These are phyloP conservation scores for Apiotrichum montevideense DNA, from an alignment of 1,284 basidiomycete genomes.

Conservation along the genomic window DNA sequence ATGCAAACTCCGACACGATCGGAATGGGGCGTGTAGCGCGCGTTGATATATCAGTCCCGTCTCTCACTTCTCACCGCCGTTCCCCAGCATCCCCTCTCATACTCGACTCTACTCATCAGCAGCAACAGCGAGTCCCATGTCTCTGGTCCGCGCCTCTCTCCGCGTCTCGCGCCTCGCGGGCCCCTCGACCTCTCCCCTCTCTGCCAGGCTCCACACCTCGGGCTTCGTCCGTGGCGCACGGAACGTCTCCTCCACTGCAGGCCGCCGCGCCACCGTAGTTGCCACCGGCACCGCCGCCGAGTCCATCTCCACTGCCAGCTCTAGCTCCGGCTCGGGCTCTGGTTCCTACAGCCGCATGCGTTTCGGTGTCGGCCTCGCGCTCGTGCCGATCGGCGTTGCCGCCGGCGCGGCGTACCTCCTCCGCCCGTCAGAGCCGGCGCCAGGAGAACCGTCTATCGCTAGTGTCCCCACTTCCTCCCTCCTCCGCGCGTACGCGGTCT, in stretches of 20 bases:
- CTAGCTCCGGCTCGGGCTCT: background rate
- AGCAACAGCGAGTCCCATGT: background rate
- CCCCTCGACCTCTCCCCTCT: background rate
- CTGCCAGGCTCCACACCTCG: background rate
- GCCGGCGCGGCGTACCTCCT: background rate
- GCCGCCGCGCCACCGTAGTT: background rate
- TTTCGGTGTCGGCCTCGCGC: background rate
- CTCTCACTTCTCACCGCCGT: no score
- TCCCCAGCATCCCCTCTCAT: background rate
- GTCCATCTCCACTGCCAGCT: background rate
- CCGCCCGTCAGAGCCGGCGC: constrained; percentile 1
- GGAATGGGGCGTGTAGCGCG: no score
- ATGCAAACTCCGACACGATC: no score
- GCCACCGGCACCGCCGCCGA: background rate
- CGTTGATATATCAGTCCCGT: no score
- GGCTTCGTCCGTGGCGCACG: background rate
- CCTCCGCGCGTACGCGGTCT: constrained; percentile 70
- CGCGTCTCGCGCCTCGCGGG: background rate
- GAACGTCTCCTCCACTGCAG: background rate
- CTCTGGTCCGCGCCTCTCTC: constrained; percentile 2
- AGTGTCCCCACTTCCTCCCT: constrained; percentile 44
- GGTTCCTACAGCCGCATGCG: background rate
- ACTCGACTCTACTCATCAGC: background rate
- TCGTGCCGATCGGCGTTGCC: background rate
- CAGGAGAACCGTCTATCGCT: constrained; percentile 3